A percentile compares a stretch with the other conserved stretches of the same genome.
phyloP scores from a whole-genome alignment of 345 rosid genomes.

The Camelina sativa region DNA sequence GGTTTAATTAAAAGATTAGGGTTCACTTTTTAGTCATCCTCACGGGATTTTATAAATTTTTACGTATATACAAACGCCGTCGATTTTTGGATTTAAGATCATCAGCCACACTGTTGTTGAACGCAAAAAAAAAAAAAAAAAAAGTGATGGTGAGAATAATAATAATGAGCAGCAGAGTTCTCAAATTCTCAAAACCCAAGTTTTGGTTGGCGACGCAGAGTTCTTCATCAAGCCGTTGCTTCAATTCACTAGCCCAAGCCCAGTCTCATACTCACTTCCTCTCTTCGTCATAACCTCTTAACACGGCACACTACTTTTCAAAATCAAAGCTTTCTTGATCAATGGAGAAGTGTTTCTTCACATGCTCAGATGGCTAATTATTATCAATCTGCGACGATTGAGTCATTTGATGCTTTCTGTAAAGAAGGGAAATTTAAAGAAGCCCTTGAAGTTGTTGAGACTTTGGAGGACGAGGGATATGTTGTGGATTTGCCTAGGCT shows the following conservation, averaged over 20 bases:
- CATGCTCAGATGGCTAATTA: constrained; percentile 1
- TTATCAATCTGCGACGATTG: constrained; percentile 14
- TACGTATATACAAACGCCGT: neutral
- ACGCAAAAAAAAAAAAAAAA: neutral
- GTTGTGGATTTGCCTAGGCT: constrained; percentile 51
- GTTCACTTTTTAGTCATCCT: no score
- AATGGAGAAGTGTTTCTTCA: constrained; percentile 7
- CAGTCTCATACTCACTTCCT: constrained; percentile 1
- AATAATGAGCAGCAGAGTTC: constrained; percentile 1
- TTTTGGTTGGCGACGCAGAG: constrained; percentile 5
- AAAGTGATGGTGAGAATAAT: neutral
- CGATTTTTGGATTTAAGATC: neutral
- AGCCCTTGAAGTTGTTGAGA: constrained; percentile 54
- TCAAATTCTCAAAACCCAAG: constrained; percentile 18
- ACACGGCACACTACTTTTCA: neutral
- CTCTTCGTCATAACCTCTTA: neutral
- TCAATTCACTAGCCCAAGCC: constrained; percentile 12
- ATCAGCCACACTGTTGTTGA: neutral
- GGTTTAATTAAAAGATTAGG: neutral
- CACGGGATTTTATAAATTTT: no score
- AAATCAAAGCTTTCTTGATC: neutral
- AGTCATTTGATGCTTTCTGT: constrained; percentile 36
- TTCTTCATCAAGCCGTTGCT: constrained; percentile 15
- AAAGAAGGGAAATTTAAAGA: constrained; percentile 58
- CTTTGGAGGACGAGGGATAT: constrained; percentile 46